Base-by-base conservation (phyloP, 805 yeast species). In the Kuraishia piskuri region DNA sequence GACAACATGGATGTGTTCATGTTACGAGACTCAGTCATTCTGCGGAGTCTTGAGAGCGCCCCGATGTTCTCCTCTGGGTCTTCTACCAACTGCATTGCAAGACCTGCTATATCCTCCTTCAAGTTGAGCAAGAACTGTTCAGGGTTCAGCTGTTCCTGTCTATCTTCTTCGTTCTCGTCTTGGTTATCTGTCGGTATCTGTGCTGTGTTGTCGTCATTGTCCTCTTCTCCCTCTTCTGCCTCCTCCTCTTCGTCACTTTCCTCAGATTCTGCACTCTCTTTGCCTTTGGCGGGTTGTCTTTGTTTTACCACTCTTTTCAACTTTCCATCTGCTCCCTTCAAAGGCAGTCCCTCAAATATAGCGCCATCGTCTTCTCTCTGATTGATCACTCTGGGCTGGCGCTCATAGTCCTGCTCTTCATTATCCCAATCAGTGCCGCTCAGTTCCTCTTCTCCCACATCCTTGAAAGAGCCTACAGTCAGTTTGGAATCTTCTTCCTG, bases 1-100 rank as follows among this genome's bases (percentile, higher is more conserved):
- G 96, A 79, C 52, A 90, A 73, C 67, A 87, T 86, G 40, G 83
- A 72, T 2, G 88, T 83, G 61, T 78, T 85, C 53, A 79, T 73
- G 59, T 86, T 83, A 59, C 77, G 78, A 1, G 94, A 84, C 54
- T 73, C 77, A 0, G 88, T 75, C 90, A 87, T 86, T 59, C 77
- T 81, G 52, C 88, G 72, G 50, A 88, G 73, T 63, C 91, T 80
- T 1, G 86, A 76, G 12, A 91, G 71, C 25, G 82, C 73, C 14
- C 78, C 64, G 7, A 86, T 75, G 61, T 91, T 80, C 62, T 89
- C 96, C 66, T 94, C 98, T 6, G 98, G 97, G 55, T 89, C 88
- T 64, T 90, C 96, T 61, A 82, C 82, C 37, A 92, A 69, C 46
- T 78, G 78, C 45, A 88, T 87, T 1, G 96, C 97, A 50, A 85